Percentiles rank a stretch among this genome's conserved stretches.
These are phyloP conservation scores for Metschnikowia sp. DNA, from an alignment of 805 yeast genomes.

Conservation along the genomic window DNA sequence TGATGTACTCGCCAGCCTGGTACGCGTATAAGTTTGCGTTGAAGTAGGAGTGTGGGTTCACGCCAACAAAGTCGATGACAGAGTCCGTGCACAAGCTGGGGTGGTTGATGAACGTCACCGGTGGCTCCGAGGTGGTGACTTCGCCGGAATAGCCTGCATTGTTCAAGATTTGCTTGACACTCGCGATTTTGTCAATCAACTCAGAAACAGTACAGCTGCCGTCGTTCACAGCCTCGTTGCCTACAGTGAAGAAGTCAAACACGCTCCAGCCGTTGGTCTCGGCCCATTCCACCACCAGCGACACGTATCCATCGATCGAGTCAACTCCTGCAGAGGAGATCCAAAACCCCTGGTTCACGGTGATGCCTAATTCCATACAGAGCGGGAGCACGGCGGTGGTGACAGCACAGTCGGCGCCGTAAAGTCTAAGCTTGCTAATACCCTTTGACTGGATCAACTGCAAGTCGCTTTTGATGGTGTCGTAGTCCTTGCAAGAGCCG, in stretches of 20 bases:
- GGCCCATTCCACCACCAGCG: slow-evolving; percentile 47
- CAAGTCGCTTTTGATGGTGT: slow-evolving; percentile 57
- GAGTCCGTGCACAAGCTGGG: slow-evolving; percentile 68
- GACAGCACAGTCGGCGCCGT: slow-evolving; percentile 84
- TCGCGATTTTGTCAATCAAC: slow-evolving; percentile 59
- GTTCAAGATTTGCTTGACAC: slow-evolving; percentile 56
- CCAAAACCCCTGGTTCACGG: slow-evolving; percentile 87
- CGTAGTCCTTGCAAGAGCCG: slow-evolving; percentile 61
- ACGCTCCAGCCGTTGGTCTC: slow-evolving; percentile 60
- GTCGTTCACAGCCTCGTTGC: slow-evolving; percentile 80
- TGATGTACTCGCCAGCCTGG: slow-evolving; percentile 68
- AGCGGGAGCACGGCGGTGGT: slow-evolving; percentile 62
- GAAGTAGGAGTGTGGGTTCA: slow-evolving; percentile 86
- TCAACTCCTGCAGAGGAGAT: slow-evolving; percentile 60
- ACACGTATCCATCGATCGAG: slow-evolving; percentile 61
- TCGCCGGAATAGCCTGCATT: slow-evolving; percentile 74
- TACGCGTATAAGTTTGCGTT: slow-evolving; percentile 58
- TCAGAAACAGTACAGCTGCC: slow-evolving; percentile 59
- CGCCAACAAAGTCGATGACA: slow-evolving; percentile 77
- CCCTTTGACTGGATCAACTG: slow-evolving; percentile 55
- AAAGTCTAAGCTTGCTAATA: slow-evolving; percentile 65
- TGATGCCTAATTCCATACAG: slow-evolving; percentile 56
- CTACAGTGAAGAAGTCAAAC: slow-evolving; percentile 76
- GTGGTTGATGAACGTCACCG: slow-evolving; percentile 60
- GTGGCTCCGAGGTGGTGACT: slow-evolving; percentile 87